A percentile compares a stretch with the other conserved stretches of the same genome.
phyloP scores from a whole-genome alignment of 2,329 filamentous ascomycete genomes.

The Erysiphe pulchra region DNA sequence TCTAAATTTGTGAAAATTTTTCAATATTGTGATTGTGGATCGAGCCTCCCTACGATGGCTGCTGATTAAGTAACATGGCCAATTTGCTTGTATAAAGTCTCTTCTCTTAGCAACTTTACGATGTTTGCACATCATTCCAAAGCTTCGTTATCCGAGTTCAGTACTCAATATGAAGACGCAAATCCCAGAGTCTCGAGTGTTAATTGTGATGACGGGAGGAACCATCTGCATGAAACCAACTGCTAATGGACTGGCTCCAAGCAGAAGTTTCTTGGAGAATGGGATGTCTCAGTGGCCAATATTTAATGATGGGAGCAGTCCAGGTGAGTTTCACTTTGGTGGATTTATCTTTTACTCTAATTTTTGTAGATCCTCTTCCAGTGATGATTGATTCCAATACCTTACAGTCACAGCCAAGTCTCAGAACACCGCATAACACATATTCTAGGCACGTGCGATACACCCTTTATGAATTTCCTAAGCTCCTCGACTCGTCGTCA shows the following conservation, averaged over 20 bases:
- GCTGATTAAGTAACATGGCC: too few relatives aligned
- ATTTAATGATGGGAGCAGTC: slow-evolving; percentile 40
- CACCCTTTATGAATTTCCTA: slow-evolving; percentile 41
- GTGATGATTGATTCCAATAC: slow-evolving; percentile 9
- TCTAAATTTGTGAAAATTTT: too few relatives aligned
- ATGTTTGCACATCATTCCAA: too few relatives aligned
- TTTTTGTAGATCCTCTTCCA: slow-evolving; percentile 10
- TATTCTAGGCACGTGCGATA: slow-evolving; percentile 41
- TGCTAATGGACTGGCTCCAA: slow-evolving; percentile 36
- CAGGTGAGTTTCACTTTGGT: slow-evolving; percentile 12
- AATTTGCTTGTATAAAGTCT: too few relatives aligned
- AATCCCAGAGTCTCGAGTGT: slow-evolving; percentile 30
- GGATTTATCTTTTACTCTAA: neutral
- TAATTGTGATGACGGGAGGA: slow-evolving; percentile 40
- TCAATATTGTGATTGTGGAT: too few relatives aligned
- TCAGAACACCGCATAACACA: slow-evolving; percentile 33
- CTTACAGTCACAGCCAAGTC: slow-evolving; percentile 9
- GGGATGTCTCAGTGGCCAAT: slow-evolving; percentile 37
- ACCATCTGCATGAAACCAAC: slow-evolving; percentile 47
- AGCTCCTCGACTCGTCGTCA: slow-evolving; percentile 42
- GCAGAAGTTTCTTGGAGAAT: slow-evolving; percentile 32
- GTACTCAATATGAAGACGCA: slow-evolving; percentile 6
- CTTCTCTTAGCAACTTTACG: too few relatives aligned
- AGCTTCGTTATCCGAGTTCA: neutral
- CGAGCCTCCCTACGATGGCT: too few relatives aligned